Evolutionary conservation across 352 stramenopile species (phyloP).

Genomic region (Globisporangium irregulare): DNA sequence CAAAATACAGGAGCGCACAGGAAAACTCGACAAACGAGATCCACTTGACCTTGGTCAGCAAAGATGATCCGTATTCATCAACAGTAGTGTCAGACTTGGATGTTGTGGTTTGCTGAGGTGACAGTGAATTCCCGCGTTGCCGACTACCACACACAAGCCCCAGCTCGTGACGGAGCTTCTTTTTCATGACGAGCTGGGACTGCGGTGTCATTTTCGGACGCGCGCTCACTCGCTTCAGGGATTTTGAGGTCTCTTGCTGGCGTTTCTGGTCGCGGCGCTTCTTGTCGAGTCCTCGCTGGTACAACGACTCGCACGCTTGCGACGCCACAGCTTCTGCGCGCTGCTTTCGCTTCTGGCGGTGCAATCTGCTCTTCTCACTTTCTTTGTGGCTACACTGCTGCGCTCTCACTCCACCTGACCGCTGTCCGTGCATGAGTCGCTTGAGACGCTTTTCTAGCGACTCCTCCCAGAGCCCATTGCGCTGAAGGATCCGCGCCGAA

Average conservation of each 20-base stretch:
- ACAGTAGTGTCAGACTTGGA: not conserved
- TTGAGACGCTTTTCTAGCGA: constrained; percentile 30
- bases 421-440: constrained; percentile 22
- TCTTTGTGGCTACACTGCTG: constrained; percentile 12
- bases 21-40: constrained; percentile 55
- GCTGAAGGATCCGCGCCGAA: constrained; percentile 47
- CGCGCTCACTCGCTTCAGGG: constrained; percentile 20
- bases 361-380: constrained; percentile 13
- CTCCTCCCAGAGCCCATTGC: constrained; percentile 51
- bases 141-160: constrained; percentile 26
- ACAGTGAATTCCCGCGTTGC: not conserved
- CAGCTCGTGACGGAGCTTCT: constrained; percentile 35
- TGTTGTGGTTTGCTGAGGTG: not conserved
- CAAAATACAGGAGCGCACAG: constrained; percentile 55
- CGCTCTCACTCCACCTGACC: not conserved
- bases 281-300: constrained; percentile 44
- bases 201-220: constrained; percentile 34
- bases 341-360: constrained; percentile 15
- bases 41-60: not conserved
- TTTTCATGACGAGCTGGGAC: constrained; percentile 37
- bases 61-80: not conserved
- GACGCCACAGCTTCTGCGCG: constrained; percentile 20
- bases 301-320: constrained; percentile 49
- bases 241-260: constrained; percentile 20
- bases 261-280: constrained; percentile 26